Conservation (phyloP, 2,329 filamentous ascomycete genomes). For the Coleophoma eucalyptorum region DNA sequence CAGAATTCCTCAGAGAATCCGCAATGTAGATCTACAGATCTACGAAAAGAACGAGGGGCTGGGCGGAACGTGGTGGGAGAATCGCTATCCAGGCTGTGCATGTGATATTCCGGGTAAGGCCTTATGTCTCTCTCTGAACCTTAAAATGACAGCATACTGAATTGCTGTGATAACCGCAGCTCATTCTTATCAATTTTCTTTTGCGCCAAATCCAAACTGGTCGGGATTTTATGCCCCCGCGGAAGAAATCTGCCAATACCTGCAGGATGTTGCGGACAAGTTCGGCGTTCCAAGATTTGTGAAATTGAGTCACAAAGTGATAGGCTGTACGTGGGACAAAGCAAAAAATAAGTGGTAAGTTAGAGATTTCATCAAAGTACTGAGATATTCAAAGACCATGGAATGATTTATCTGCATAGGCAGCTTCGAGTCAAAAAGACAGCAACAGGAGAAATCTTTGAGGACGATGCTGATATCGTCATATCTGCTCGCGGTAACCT, state of each 20-base stretch:
- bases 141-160: neutral
- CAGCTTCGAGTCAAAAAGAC: constrained; percentile 33
- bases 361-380: constrained; percentile 29
- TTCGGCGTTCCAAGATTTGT: constrained; percentile 50
- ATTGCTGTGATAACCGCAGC: constrained; percentile 20
- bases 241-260: constrained; percentile 52
- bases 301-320: constrained; percentile 48
- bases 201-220: constrained; percentile 54
- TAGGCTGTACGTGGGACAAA: constrained; percentile 50
- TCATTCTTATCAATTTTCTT: constrained; percentile 55
- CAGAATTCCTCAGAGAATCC: constrained; percentile 22
- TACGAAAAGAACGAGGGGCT: constrained; percentile 51
- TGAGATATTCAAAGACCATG: neutral
- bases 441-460: constrained; percentile 17
- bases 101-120: constrained; percentile 34
- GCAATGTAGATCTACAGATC: constrained; percentile 33
- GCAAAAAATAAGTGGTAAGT: constrained; percentile 43
- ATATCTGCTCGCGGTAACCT: constrained; percentile 4
- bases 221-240: constrained; percentile 51
- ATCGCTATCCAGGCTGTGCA: constrained; percentile 29
- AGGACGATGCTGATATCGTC: constrained; percentile 5
- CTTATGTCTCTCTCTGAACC: neutral
- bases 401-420: constrained; percentile 14
- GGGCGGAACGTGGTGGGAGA: constrained; percentile 50
- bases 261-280: constrained; percentile 45